Percentiles rank a stretch among this genome's conserved stretches.
phyloP scores from a whole-genome alignment of 2,329 filamentous ascomycete species.

The Rhexocercosporidium sp. region DNA sequence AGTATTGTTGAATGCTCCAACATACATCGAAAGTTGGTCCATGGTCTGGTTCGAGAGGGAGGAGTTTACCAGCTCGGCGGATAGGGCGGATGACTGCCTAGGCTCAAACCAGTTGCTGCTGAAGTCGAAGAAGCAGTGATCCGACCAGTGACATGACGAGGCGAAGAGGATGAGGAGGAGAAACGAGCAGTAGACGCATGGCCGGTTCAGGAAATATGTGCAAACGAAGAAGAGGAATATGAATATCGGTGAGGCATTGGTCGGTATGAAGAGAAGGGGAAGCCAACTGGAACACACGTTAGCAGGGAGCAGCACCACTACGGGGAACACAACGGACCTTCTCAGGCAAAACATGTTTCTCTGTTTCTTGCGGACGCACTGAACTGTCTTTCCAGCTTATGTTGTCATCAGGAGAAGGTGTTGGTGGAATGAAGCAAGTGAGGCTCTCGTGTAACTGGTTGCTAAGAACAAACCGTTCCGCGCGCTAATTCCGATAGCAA shows the following conservation, averaged over 20 bases:
- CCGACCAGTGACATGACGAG: conserved; percentile 88
- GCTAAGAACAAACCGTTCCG: neutral
- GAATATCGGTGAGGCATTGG: conserved; percentile 83
- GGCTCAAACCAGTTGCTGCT: conserved; percentile 90
- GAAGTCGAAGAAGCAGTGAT: conserved; percentile 93
- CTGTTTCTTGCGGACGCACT: conserved; percentile 16
- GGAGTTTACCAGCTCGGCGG: conserved; percentile 36
- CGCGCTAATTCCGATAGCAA: neutral
- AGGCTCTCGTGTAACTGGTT: conserved; percentile 1
- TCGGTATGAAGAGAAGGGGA: conserved; percentile 85
- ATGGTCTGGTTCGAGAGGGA: conserved; percentile 39
- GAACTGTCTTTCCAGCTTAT: conserved; percentile 26
- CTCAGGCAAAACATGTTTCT: conserved; percentile 65
- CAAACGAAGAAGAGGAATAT: conserved; percentile 89
- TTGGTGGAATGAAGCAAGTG: neutral
- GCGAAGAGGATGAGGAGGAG: conserved; percentile 94
- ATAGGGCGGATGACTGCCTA: conserved; percentile 46
- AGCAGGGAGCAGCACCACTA: conserved; percentile 17
- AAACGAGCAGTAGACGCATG: conserved; percentile 97
- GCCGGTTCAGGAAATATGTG: conserved; percentile 94
- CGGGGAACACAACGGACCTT: conserved; percentile 50
- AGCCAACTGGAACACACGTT: conserved; percentile 67
- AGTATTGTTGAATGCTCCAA: conserved; percentile 67
- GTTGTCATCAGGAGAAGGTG: conserved; percentile 30
- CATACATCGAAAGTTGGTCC: conserved; percentile 44